A percentile compares a stretch with the other conserved stretches of the same genome.
phyloP scores from a whole-genome alignment of 2,329 filamentous ascomycete species.

The Grosmannia clavigera region DNA sequence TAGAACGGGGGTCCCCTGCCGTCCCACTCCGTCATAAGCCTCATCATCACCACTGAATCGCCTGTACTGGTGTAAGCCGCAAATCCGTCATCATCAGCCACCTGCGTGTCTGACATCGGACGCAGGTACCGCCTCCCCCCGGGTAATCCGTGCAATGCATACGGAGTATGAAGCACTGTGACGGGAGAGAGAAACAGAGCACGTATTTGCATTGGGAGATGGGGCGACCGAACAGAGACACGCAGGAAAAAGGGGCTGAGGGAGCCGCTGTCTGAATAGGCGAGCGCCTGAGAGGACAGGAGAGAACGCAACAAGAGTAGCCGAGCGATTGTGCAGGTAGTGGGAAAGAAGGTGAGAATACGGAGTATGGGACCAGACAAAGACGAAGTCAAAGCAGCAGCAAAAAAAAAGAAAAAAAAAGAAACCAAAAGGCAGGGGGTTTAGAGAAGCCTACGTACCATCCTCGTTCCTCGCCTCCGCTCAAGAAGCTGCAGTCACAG shows the following conservation, averaged over 20 bases:
- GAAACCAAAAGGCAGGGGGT: not conserved
- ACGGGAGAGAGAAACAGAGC: not conserved
- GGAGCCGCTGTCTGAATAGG: not conserved
- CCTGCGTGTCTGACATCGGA: not conserved
- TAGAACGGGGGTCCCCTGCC: slow-evolving; percentile 2
- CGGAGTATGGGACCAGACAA: too few species aligned
- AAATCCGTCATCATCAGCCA: too few species aligned
- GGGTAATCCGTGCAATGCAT: not conserved
- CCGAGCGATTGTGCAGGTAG: not conserved
- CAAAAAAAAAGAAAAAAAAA: not conserved
- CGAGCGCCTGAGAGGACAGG: not conserved
- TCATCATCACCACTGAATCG: slow-evolving; percentile 15
- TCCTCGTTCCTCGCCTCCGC: slow-evolving; percentile 13
- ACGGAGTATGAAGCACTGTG: not conserved
- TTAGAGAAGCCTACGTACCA: slow-evolving; percentile 9
- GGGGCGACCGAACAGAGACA: not conserved
- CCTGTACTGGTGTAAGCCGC: slow-evolving; percentile 4
- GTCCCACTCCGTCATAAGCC: slow-evolving; percentile 7
- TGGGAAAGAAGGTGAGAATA: too few species aligned
- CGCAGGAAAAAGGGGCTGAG: not conserved
- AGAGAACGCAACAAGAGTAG: not conserved
- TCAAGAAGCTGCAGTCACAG: slow-evolving; percentile 36
- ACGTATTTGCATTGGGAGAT: not conserved
- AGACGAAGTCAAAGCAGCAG: too few species aligned
- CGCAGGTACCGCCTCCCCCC: not conserved